Conservation (phyloP, 1,139 yeast genomes). For the Nakaseomyces kungkrabaensis region DNA sequence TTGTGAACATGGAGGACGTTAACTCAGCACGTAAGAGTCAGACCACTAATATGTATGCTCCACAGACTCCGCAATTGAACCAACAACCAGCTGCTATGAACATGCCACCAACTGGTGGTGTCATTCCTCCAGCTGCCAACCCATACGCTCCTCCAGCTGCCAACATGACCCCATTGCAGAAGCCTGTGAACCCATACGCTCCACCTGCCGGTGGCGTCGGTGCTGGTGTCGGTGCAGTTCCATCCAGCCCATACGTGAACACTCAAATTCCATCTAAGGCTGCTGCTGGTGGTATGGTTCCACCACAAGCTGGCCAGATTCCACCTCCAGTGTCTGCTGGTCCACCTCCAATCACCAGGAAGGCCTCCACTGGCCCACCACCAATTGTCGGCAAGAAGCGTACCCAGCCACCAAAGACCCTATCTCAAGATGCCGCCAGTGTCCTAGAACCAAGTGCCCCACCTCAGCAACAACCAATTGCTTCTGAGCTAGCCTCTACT, state of each 20-base stretch:
- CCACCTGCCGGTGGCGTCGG: slow-evolving; percentile 12
- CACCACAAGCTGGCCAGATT: not conserved
- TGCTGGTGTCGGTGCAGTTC: slow-evolving; percentile 10
- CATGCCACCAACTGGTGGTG: slow-evolving; percentile 16
- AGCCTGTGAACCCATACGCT: slow-evolving; percentile 1
- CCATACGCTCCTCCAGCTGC: slow-evolving; percentile 34
- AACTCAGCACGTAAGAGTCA: slow-evolving; percentile 8
- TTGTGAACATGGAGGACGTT: slow-evolving; percentile 7
- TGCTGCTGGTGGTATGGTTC: slow-evolving; percentile 4
- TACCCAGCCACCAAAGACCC: not conserved
- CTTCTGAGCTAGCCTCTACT: slow-evolving; percentile 6
- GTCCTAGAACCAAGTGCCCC: slow-evolving; percentile 16
- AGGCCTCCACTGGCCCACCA: slow-evolving; percentile 18
- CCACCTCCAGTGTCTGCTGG: slow-evolving; percentile 8
- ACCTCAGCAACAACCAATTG: slow-evolving; percentile 7
- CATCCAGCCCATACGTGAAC: slow-evolving; percentile 10
- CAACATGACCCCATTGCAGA: slow-evolving; percentile 3
- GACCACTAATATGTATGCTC: slow-evolving; percentile 9
- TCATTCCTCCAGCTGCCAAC: slow-evolving; percentile 27
- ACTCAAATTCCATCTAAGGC: slow-evolving; percentile 8
- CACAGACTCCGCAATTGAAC: slow-evolving; percentile 10
- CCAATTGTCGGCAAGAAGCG: slow-evolving; percentile 17
- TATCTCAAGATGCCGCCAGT: slow-evolving; percentile 12
- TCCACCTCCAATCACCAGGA: slow-evolving; percentile 24
- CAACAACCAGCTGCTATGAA: slow-evolving; percentile 10